phyloP scores from a whole-genome alignment of 352 stramenopile species.

The Phytophthora citrophthora region DNA sequence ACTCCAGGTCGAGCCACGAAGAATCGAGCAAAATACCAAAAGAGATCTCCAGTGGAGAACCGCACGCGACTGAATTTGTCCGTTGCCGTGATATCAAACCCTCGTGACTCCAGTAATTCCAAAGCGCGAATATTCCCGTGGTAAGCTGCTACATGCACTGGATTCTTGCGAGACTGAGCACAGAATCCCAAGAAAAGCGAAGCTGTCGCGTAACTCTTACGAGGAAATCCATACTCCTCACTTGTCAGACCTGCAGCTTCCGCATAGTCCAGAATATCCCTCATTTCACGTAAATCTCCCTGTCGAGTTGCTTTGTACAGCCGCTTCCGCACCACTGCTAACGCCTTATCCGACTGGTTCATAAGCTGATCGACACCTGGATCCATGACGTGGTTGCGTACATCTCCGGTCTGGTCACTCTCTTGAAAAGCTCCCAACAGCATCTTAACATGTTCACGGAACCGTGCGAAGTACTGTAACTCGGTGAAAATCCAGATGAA shows the following conservation, averaged over 20 bases:
- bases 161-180: conserved; percentile 77
- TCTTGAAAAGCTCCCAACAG: conserved; percentile 82
- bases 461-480: conserved; percentile 74
- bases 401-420: conserved; percentile 75
- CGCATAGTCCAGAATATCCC: conserved; percentile 62
- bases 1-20: conserved; percentile 63
- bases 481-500: conserved; percentile 71
- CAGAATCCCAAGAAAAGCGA: conserved; percentile 67
- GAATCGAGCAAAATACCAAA: conserved; percentile 81
- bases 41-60: conserved; percentile 82
- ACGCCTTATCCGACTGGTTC: conserved; percentile 57
- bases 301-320: conserved; percentile 79
- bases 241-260: conserved; percentile 43
- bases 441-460: conserved; percentile 88
- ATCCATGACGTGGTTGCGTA: conserved; percentile 73
- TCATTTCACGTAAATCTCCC: conserved; percentile 70
- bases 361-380: conserved; percentile 59
- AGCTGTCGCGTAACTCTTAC: conserved; percentile 52
- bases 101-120: conserved; percentile 55
- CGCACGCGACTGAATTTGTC: conserved; percentile 85
- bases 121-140: conserved; percentile 76
- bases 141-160: conserved; percentile 77
- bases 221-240: conserved; percentile 60
- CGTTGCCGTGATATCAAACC: conserved; percentile 68
- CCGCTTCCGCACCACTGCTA: conserved; percentile 66